A percentile compares a stretch with the other conserved stretches of the same genome.
Evolutionary conservation across 345 rosid genomes (phyloP).

Genomic region (Hirschfeldia incana): DNA sequence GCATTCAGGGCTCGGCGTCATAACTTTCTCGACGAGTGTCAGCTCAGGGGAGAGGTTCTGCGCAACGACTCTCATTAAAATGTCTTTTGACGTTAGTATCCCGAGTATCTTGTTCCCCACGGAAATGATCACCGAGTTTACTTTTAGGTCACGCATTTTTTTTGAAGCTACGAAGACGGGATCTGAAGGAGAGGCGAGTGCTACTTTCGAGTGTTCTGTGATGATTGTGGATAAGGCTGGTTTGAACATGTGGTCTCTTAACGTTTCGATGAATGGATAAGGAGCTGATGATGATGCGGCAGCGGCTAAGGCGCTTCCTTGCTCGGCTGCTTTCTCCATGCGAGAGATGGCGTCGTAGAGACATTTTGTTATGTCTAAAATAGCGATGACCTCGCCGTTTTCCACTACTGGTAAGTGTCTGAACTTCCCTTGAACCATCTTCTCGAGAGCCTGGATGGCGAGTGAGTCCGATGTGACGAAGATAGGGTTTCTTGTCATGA

Average conservation of each 20-base stretch:
- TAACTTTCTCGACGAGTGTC: constrained; percentile 90
- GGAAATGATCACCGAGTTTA: constrained; percentile 70
- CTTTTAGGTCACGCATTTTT: constrained; percentile 73
- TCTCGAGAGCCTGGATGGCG: constrained; percentile 94
- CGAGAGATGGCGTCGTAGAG: constrained; percentile 92
- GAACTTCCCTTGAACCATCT: constrained; percentile 95
- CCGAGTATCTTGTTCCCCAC: constrained; percentile 78
- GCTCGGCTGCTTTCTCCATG: constrained; percentile 95
- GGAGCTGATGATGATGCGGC: constrained; percentile 55
- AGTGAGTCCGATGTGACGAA: constrained; percentile 80
- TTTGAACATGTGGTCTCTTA: constrained; percentile 90
- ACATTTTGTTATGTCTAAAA: constrained; percentile 89
- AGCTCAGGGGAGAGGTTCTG: constrained; percentile 90
- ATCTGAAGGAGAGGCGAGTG: constrained; percentile 73
- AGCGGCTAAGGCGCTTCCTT: constrained; percentile 90
- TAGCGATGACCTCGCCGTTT: constrained; percentile 93
- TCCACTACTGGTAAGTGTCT: constrained; percentile 97
- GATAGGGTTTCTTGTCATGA: constrained; percentile 91
- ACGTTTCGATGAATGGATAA: constrained; percentile 73
- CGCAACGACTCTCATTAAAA: constrained; percentile 93
- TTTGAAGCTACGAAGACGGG: constrained; percentile 85
- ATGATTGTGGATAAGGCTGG: constrained; percentile 84
- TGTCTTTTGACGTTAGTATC: constrained; percentile 92
- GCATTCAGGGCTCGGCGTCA: constrained; percentile 91
- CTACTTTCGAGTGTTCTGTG: constrained; percentile 70